Evolutionary conservation across 352 stramenopile species (phyloP).

Genomic region (Blastocystis sp.): DNA sequence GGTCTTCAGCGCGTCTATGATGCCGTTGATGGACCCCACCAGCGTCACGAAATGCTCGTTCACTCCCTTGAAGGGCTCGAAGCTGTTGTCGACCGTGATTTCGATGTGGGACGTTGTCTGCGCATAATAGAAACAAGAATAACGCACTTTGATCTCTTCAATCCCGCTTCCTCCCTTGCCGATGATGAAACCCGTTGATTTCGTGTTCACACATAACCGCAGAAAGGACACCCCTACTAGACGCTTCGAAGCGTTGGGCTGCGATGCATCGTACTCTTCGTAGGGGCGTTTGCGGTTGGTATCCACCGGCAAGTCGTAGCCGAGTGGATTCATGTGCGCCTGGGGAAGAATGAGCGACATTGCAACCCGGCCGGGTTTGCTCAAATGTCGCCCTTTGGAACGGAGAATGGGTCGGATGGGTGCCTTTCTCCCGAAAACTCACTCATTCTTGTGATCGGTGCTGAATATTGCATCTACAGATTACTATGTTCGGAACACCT

Average conservation of each 20-base stretch:
- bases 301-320: not conserved
- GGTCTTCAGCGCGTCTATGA: not conserved
- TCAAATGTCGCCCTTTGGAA: not conserved
- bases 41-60: slow-evolving; percentile 28
- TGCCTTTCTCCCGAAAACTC: not conserved
- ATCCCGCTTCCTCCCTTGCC: not conserved
- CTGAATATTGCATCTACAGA: not conserved
- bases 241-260: not conserved
- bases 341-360: not conserved
- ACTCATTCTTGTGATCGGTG: not conserved
- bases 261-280: not conserved
- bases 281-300: slow-evolving; percentile 23
- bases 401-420: slow-evolving; percentile 4
- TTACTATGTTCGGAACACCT: not conserved
- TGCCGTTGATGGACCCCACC: not conserved
- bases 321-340: not conserved
- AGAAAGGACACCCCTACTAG: not conserved
- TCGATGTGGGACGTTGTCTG: not conserved
- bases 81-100: not conserved
- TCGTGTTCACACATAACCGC: not conserved
- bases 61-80: not conserved
- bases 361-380: not conserved
- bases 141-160: not conserved
- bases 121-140: not conserved
- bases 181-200: slow-evolving; percentile 11